These are phyloP conservation scores for Aspergillus proliferans DNA, from an alignment of 2,329 filamentous ascomycete species.

Conservation along the genomic window DNA sequence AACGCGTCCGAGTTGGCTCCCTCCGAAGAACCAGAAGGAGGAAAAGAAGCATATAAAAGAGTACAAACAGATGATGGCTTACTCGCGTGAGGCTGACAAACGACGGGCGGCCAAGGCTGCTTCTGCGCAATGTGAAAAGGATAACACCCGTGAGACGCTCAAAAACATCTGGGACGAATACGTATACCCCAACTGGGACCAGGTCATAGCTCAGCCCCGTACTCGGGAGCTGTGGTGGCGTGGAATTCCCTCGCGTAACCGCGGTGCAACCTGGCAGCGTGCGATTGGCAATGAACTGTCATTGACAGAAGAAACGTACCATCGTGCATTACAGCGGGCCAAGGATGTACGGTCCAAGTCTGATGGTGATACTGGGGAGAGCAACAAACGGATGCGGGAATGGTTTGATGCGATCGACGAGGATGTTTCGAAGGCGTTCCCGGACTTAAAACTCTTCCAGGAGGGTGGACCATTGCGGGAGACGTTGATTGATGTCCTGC, in stretches of 20 bases:
- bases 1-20: constrained; percentile 63
- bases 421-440: constrained; percentile 51
- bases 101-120: constrained; percentile 44
- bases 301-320: constrained; percentile 50
- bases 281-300: constrained; percentile 58
- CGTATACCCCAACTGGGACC: constrained; percentile 55
- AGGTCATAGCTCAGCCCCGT: constrained; percentile 47
- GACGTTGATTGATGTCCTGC: constrained; percentile 52
- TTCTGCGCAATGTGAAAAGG: constrained; percentile 43
- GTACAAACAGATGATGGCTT: constrained; percentile 61
- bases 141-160: constrained; percentile 47
- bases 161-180: constrained; percentile 58
- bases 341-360: constrained; percentile 42
- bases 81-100: constrained; percentile 53
- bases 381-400: constrained; percentile 40
- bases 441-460: constrained; percentile 54
- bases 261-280: constrained; percentile 54
- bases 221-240: constrained; percentile 61
- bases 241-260: constrained; percentile 51
- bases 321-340: constrained; percentile 52
- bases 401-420: constrained; percentile 50
- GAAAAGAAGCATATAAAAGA: constrained; percentile 79
- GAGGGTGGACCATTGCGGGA: constrained; percentile 49
- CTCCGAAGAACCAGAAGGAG: constrained; percentile 72
- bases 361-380: constrained; percentile 37